Evolutionary conservation across 2,329 filamentous ascomycete genomes (phyloP).

Genomic region (Leptographium procerum): DNA sequence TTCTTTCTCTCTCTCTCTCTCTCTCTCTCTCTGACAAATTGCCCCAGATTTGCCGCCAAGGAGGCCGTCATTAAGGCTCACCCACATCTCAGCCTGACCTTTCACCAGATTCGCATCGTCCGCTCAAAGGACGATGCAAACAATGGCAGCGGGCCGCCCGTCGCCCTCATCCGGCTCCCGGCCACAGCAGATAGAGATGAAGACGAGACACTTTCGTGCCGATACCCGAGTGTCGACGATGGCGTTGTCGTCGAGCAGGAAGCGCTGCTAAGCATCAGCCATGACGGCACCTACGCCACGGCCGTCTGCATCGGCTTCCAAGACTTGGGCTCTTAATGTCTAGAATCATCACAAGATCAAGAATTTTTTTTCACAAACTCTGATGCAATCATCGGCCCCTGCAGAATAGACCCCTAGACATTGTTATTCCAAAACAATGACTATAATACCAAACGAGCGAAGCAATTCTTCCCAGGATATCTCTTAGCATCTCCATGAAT

Average conservation of each 20-base stretch:
- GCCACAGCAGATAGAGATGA: no score
- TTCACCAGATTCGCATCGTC: conserved; percentile 46
- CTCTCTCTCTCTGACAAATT: not conserved
- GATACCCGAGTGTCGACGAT: conserved; percentile 8
- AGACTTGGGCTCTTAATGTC: not conserved
- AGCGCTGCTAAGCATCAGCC: conserved; percentile 70
- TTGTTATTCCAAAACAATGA: not conserved
- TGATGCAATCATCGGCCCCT: not conserved
- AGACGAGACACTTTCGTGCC: no score
- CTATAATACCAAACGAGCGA: conserved; percentile 6
- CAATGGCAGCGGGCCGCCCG: conserved; percentile 24
- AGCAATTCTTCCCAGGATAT: conserved; percentile 11
- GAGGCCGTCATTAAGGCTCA: conserved; percentile 67
- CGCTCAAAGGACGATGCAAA: not conserved
- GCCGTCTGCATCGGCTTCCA: conserved; percentile 49
- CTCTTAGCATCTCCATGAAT: conserved; percentile 1
- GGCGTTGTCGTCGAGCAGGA: conserved; percentile 19
- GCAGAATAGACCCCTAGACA: not conserved
- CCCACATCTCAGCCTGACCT: conserved; percentile 43
- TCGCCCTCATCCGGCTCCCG: conserved; percentile 27
- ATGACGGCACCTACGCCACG: conserved; percentile 73
- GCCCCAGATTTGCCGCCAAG: conserved; percentile 56
- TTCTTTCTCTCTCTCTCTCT: not conserved
- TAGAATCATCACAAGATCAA: not conserved
- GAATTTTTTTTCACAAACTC: not conserved